Percentiles rank a stretch among this genome's conserved stretches.
Conservation (phyloP, 106 monocot genomes). For the Hemerocallis citrina region DNA sequence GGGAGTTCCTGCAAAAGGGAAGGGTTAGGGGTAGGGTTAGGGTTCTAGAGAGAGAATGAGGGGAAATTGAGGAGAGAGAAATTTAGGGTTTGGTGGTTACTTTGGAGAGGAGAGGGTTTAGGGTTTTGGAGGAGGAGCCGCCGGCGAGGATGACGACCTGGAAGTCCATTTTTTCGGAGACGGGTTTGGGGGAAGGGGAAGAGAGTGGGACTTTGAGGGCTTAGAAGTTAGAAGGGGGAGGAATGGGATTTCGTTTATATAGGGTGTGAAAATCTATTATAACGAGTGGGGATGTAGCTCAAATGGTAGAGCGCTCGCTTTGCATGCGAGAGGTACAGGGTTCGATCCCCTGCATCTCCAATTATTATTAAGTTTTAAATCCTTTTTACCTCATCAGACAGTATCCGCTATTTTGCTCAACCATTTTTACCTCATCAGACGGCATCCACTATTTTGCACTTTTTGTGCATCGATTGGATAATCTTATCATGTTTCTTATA, state of each 20-base stretch:
- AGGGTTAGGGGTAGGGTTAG: background rate
- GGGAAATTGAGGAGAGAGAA: background rate
- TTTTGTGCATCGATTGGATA: no score
- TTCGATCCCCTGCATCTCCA: constrained; percentile 99
- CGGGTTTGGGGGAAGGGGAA: no score
- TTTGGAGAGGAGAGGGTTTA: constrained; percentile 78
- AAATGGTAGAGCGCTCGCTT: constrained; percentile 99
- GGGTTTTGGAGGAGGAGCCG: constrained; percentile 53
- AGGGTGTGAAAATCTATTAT: no score
- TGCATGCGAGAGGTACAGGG: constrained; percentile 99
- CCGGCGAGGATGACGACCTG: constrained; percentile 97
- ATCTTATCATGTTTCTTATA: no score
- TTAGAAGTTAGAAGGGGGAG: no score
- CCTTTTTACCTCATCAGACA: no score
- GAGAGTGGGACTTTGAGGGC: no score
- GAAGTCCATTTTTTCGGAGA: constrained; percentile 82
- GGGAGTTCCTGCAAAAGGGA: constrained; percentile 59
- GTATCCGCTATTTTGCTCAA: no score
- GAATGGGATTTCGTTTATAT: no score
- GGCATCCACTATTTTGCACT: no score
- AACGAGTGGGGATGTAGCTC: constrained; percentile 91
- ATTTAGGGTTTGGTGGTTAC: constrained; percentile 5
- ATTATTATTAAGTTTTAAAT: no score
- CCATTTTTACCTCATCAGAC: no score
- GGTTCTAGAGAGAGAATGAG: background rate